Percentiles rank a stretch among this genome's conserved stretches.
phyloP scores from a whole-genome alignment of 345 rosid genomes.

The Eucalyptus pauciflora region DNA sequence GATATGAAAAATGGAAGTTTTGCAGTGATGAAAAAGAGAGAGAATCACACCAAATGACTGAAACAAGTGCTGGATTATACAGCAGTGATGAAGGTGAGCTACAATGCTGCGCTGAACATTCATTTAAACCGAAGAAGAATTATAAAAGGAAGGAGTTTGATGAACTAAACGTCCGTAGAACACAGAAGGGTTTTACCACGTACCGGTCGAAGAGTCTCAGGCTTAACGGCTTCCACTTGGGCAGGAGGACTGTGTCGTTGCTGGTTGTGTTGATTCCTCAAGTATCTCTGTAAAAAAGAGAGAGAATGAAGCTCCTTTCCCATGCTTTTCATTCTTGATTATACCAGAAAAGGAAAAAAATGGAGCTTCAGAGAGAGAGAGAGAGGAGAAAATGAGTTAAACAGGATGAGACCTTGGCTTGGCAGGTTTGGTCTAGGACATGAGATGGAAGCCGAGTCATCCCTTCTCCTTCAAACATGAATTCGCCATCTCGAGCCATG shows the following conservation, averaged over 20 bases:
- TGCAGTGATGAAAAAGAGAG: neutral
- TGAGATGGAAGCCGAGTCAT: constrained; percentile 40
- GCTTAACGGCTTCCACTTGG: neutral
- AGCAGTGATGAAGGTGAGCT: neutral
- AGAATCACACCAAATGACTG: neutral
- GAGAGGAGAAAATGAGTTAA: neutral
- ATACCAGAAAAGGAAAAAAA: neutral
- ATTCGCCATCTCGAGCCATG: constrained; percentile 18
- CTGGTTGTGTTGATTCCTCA: neutral
- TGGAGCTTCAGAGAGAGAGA: neutral
- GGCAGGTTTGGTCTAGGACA: constrained; percentile 24
- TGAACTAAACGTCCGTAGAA: neutral
- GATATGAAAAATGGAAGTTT: neutral
- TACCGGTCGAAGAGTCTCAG: neutral
- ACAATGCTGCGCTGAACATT: neutral
- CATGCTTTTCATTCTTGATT: neutral
- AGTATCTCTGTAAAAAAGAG: neutral
- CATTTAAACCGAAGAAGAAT: neutral
- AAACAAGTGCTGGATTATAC: neutral
- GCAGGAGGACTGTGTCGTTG: neutral
- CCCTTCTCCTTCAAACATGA: constrained; percentile 31
- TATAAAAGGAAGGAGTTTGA: neutral
- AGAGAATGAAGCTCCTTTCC: neutral
- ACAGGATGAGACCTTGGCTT: constrained; percentile 1
- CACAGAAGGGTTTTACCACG: neutral